Percentiles rank a stretch among this genome's conserved stretches.
These are phyloP conservation scores for Neonectria coccinea DNA, from an alignment of 2,329 filamentous ascomycete species.

Conservation along the genomic window DNA sequence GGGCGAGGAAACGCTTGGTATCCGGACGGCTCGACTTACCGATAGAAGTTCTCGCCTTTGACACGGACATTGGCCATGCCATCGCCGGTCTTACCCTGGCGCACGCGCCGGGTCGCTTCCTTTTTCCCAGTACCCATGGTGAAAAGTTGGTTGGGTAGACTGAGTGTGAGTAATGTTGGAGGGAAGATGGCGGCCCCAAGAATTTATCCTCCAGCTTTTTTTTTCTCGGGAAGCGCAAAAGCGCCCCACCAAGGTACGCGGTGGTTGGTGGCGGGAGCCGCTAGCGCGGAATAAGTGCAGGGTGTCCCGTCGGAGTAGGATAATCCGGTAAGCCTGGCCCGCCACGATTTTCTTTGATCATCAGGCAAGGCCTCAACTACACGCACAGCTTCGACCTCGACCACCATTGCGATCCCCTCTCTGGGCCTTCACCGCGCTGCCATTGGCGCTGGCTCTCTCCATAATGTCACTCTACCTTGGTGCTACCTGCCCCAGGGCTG, in stretches of 20 bases:
- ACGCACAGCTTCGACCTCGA: slow-evolving; percentile 29
- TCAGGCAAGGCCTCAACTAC: slow-evolving; percentile 14
- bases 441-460: slow-evolving; percentile 22
- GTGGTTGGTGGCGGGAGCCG: slow-evolving; percentile 42
- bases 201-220: slow-evolving; percentile 47
- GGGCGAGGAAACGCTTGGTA: background rate
- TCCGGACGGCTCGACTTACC: slow-evolving; percentile 58
- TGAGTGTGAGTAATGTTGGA: slow-evolving; percentile 33
- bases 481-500: slow-evolving; percentile 42
- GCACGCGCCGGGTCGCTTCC: slow-evolving; percentile 82
- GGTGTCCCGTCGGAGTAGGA: slow-evolving; percentile 33
- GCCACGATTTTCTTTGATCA: slow-evolving; percentile 41
- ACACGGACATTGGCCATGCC: slow-evolving; percentile 91
- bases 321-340: slow-evolving; percentile 43
- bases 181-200: slow-evolving; percentile 36
- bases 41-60: slow-evolving; percentile 99
- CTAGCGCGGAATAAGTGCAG: slow-evolving; percentile 17
- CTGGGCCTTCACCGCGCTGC: slow-evolving; percentile 27
- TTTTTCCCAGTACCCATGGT: slow-evolving; percentile 93
- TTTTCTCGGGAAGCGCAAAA: slow-evolving; percentile 35
- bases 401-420: slow-evolving; percentile 38
- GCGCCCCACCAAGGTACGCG: slow-evolving; percentile 40
- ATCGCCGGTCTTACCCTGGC: slow-evolving; percentile 86
- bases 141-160: slow-evolving; percentile 43
- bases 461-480: slow-evolving; percentile 47